Base-by-base conservation (phyloP, 768 basidiomycete genomes). In the Cyclocybe cylindracea region DNA sequence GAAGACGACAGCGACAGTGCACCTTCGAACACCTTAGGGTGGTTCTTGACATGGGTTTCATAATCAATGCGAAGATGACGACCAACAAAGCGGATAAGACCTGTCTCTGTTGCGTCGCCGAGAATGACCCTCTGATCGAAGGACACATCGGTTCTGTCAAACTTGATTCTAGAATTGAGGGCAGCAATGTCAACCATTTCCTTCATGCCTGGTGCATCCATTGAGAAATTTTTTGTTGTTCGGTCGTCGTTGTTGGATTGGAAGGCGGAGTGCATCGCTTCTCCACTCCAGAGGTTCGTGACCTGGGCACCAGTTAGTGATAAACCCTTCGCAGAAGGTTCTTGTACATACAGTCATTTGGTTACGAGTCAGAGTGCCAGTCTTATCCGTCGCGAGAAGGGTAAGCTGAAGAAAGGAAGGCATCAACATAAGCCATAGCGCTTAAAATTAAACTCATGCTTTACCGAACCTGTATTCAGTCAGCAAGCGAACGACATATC, bases 71-170 rank as follows among this genome's bases (percentile, higher is more conserved):
- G 62, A 8, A 86, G 62, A 53, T 76, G 72, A 36, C 79, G 78
- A 6, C 83, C 85, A 31, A 85, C 83, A 64, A 87, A 86, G 36
- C 85, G 80, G 24, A 82, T 79, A 38, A 87, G 70, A 14, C 86
- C 86, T n/a, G 85, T 85, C 68, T 87, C 86, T 3, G 86, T 87
- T n/a, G 86, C 86, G 63, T 87, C 86, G 3, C 86, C 86, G 14
- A 87, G 74, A 48, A 87, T 85, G 36, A 69, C 66, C 43, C 86
- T 75, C 63, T 85, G 68, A 14, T 80, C 78, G 50, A 87, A 85
- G 1, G 83, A 80, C 6, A 86, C 64, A 60, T 86, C 84, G 1
- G 69, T 76, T 60, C 74, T 80, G 70, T 86, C 84, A 58, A 87
- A 87, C 65, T 86, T 86, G 69, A 87, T 77, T 14, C 83, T 77